Evolutionary conservation across 306 rosid species (phyloP).

Genomic region (Citrullus colocynthis): DNA sequence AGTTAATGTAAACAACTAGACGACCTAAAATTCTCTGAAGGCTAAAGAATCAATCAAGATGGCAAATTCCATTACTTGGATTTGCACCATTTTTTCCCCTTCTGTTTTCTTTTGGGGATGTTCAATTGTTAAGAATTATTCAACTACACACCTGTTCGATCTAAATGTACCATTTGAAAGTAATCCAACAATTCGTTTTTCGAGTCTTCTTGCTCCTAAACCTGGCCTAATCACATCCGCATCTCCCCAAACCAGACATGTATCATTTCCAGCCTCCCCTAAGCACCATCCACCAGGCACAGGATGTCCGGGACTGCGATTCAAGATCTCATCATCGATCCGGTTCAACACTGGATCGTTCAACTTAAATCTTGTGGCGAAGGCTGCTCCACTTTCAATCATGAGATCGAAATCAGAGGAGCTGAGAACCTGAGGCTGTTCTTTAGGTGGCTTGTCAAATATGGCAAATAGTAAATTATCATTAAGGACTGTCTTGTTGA

Average conservation of each 20-base stretch:
- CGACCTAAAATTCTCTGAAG: neutral
- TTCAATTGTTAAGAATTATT: neutral
- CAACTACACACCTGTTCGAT: conserved; percentile 37
- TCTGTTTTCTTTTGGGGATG: neutral
- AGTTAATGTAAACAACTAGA: neutral
- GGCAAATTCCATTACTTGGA: neutral
- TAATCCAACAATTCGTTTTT: conserved; percentile 48
- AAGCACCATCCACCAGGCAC: conserved; percentile 98
- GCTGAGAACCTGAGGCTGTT: conserved; percentile 27
- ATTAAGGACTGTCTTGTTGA: conserved; percentile 62
- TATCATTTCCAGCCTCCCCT: conserved; percentile 57
- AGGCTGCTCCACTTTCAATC: conserved; percentile 71
- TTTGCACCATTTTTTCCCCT: neutral
- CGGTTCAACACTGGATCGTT: conserved; percentile 63
- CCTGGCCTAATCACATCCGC: conserved; percentile 85
- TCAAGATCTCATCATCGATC: conserved; percentile 56
- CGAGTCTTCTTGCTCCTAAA: conserved; percentile 58
- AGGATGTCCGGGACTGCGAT: conserved; percentile 28
- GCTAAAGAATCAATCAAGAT: neutral
- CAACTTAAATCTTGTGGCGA: conserved; percentile 37
- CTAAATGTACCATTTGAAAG: conserved; percentile 48
- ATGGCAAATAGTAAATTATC: conserved; percentile 44
- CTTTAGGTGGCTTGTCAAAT: conserved; percentile 21
- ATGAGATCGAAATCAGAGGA: conserved; percentile 43
- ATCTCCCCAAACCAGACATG: conserved; percentile 89